Percentiles rank a stretch among this genome's conserved stretches.
These are phyloP conservation scores for Besnoitia besnoiti DNA, from an alignment of 169 alveolate species.

Conservation along the genomic window DNA sequence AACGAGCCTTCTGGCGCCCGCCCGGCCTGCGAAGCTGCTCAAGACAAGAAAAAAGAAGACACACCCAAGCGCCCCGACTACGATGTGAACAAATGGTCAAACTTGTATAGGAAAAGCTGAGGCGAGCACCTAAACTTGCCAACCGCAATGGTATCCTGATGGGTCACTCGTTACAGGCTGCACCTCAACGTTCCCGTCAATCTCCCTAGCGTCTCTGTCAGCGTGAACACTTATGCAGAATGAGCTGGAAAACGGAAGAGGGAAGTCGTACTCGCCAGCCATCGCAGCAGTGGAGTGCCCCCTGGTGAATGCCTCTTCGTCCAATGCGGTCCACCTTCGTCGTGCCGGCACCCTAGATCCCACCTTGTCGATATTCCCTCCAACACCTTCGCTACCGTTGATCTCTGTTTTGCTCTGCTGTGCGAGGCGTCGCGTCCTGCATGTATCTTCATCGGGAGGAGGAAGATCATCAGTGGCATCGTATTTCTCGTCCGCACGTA, in stretches of 20 bases:
- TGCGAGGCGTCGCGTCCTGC: background rate
- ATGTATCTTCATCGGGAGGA: background rate
- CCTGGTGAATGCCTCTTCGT: constrained; percentile 70
- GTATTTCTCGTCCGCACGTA: background rate
- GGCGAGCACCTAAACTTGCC: background rate
- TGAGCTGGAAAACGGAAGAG: no score
- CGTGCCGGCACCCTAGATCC: background rate
- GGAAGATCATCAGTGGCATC: background rate
- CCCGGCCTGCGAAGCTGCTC: constrained; percentile 71
- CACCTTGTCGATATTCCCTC: background rate
- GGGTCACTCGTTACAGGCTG: no score
- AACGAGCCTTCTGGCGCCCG: constrained; percentile 72
- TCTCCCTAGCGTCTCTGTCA: no score
- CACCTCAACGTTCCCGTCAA: no score
- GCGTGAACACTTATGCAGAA: no score
- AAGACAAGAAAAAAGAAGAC: background rate
- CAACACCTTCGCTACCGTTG: background rate
- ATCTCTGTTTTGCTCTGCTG: background rate
- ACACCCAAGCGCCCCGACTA: background rate
- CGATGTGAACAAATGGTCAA: no score
- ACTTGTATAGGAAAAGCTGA: no score
- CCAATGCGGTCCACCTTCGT: constrained; percentile 41
- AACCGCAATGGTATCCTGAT: no score
- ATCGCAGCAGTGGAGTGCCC: constrained; percentile 80
- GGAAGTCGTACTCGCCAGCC: constrained; percentile 77